These are phyloP conservation scores for Tylopilus subfusipes DNA, from an alignment of 768 basidiomycete genomes.

Conservation along the genomic window DNA sequence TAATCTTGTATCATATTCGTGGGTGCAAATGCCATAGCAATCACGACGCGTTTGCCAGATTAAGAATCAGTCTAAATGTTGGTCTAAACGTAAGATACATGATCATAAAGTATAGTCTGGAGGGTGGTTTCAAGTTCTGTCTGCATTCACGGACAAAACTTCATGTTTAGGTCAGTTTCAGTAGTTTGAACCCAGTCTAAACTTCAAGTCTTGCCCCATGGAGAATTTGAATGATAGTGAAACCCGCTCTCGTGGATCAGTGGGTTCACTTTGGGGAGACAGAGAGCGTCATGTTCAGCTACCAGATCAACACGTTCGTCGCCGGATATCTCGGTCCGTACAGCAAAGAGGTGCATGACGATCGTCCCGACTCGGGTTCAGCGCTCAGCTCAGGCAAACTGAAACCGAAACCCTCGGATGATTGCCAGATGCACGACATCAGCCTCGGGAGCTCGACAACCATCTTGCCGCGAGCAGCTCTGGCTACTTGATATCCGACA, in stretches of 20 bases:
- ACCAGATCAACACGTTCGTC: conserved; percentile 18
- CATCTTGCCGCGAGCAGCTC: conserved; percentile 17
- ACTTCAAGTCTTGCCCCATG: no score
- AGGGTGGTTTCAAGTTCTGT: no score
- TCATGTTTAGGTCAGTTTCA: neutral
- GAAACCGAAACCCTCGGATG: neutral
- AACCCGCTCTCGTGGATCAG: conserved; percentile 29
- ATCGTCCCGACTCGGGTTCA: neutral
- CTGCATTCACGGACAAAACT: no score
- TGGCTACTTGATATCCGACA: conserved; percentile 23
- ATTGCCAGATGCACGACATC: conserved; percentile 18
- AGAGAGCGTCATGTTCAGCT: conserved; percentile 24
- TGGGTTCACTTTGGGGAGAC: conserved; percentile 31
- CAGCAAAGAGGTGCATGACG: conserved; percentile 19
- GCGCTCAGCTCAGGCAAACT: neutral
- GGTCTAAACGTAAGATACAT: no score
- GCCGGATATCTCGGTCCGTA: conserved; percentile 20
- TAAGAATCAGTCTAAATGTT: no score
- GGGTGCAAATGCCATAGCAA: no score
- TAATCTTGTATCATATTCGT: no score
- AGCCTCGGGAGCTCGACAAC: conserved; percentile 22
- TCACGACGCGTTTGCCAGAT: no score
- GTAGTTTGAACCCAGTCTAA: no score
- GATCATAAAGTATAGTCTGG: no score
- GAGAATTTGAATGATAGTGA: conserved; percentile 17